Conservation (phyloP, 352 stramenopile species). For the Globisporangium yorkense region DNA sequence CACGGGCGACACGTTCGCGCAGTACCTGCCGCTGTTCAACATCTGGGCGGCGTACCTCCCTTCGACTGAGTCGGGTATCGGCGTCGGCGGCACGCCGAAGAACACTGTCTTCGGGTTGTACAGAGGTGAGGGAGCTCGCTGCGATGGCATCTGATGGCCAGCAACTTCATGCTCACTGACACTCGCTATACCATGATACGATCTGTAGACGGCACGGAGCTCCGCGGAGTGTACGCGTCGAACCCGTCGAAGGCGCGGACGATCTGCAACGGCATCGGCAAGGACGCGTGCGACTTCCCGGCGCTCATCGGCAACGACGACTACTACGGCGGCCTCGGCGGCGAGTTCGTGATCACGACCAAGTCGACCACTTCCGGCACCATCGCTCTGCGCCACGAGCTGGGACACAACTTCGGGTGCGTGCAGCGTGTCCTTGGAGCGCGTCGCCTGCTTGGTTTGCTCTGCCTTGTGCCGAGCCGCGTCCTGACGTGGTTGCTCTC, state of each 20-base stretch:
- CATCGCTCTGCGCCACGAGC: too few species aligned
- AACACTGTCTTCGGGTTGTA: constrained; percentile 24
- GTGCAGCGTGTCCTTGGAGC: too few species aligned
- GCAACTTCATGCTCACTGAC: constrained; percentile 7
- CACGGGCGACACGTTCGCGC: constrained; percentile 20
- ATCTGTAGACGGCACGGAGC: constrained; percentile 8
- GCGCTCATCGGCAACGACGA: constrained; percentile 33
- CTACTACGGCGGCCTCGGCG: constrained; percentile 31
- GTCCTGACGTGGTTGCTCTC: too few species aligned
- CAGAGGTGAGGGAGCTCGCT: constrained; percentile 23
- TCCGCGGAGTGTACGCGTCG: constrained; percentile 16
- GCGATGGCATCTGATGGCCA: constrained; percentile 9
- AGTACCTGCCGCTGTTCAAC: constrained; percentile 28
- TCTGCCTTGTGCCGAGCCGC: too few species aligned
- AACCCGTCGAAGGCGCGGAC: constrained; percentile 10
- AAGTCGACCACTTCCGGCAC: too few species aligned
- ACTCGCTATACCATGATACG: too few species aligned
- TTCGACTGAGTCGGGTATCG: constrained; percentile 20
- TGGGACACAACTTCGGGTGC: constrained; percentile 40
- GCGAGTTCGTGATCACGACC: too few species aligned
- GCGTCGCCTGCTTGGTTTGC: too few species aligned
- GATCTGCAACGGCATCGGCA: too few species aligned
- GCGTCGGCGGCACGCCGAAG: constrained; percentile 8
- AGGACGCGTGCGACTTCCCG: constrained; percentile 27
- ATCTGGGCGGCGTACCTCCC: constrained; percentile 20